Conservation (phyloP, 192 early-diverging fungal genomes). For the Ambispora gerdemannii region DNA sequence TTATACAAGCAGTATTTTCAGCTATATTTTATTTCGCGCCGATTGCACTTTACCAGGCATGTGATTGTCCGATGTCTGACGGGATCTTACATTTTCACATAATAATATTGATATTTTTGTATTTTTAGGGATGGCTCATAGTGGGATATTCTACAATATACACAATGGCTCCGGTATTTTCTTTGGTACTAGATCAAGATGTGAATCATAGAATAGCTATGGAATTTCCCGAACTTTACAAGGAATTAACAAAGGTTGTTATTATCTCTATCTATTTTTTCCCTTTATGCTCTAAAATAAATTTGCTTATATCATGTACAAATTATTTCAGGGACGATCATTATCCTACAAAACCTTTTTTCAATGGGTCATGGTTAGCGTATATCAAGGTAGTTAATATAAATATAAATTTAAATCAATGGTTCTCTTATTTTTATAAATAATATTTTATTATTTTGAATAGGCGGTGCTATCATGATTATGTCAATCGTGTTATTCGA, state of each 20-base stretch:
- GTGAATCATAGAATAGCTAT: constrained; percentile 86
- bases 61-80: no score
- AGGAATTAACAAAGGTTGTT: constrained; percentile 80
- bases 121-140: constrained; percentile 61
- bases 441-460: constrained; percentile 8
- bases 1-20: constrained; percentile 97
- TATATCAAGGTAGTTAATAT: constrained; percentile 87
- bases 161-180: constrained; percentile 96
- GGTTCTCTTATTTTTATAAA: constrained; percentile 16
- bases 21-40: constrained; percentile 97
- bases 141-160: constrained; percentile 95
- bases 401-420: constrained; percentile 31
- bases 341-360: constrained; percentile 93
- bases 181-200: constrained; percentile 88
- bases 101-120: not conserved
- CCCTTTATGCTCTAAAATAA: not conserved
- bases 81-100: constrained; percentile 10
- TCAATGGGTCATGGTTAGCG: constrained; percentile 89
- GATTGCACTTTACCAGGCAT: constrained; percentile 84
- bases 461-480: constrained; percentile 89
- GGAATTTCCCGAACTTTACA: constrained; percentile 90
- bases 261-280: not conserved
- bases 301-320: not conserved
- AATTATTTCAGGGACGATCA: constrained; percentile 62
- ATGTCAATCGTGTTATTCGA: constrained; percentile 92